Base-by-base conservation (phyloP, 345 rosid genomes). In the Corchorus capsularis region DNA sequence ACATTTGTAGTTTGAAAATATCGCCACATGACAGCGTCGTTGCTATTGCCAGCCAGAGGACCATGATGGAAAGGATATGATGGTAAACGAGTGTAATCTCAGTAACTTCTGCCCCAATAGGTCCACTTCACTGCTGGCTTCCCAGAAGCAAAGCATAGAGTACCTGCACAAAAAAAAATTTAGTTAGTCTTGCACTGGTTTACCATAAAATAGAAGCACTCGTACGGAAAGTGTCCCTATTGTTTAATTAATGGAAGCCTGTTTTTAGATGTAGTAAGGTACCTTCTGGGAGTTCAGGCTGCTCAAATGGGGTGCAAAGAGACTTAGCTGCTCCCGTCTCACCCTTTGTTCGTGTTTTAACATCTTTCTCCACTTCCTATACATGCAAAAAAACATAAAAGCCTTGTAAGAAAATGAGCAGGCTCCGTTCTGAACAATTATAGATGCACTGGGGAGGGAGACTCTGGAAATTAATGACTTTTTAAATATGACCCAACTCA, bases 71-170 rank as follows among this genome's bases (percentile, higher is more conserved):
- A 53, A 35, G 74, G 34, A 70, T 32, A 37, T 1, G 49, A 46
- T n/a, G 11, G 5, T 53, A 53, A 70, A 70, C 5, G 61, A 35
- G 5, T 53, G 53, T 17, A 12, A 35, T 5, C 74, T 57, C 84
- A 93, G 81, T 96, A 96, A 87, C 98, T 96, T 88, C 97, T 92
- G 75, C 98, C 99, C 98, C 98, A 96, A 75, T 89, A 96, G 46
- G 93, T 92, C 99, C 99, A 96, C 73, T 84, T 93, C 81, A 79
- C 93, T 0, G 99, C 98, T 8, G 96, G 96, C 85, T 93, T 96
- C 57, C 96, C 97, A 0, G 97, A 93, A 13, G 92, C 98, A 83
- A 95, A 95, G 81, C 98, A 95, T 27, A 56, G 71, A 3, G 97
- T 92, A 41, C 96, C 99, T 95, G 91, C 66, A 50, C 0, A 64